Base-by-base conservation (phyloP, 2,329 filamentous ascomycete genomes). In the Podosphaera fusca region DNA sequence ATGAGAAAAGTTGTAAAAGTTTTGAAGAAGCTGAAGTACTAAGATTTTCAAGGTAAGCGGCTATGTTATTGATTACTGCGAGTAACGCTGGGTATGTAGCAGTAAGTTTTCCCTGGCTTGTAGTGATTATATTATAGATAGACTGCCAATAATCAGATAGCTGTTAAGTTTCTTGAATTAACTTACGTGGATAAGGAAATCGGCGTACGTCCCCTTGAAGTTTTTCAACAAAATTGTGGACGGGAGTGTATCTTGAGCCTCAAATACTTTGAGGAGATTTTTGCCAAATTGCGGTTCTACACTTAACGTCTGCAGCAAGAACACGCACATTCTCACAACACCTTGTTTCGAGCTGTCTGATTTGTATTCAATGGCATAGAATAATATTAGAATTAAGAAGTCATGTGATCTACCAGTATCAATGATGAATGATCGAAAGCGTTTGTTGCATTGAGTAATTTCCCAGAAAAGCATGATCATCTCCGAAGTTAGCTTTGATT, bases 401-500 rank as follows among this genome's bases (percentile, higher is more conserved):
- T 98, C 92, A 65, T 95, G 87, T 0, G 86, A 87, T 56, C 90
- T 77, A 66, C 92, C 87, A 0, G 92, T 96, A 64, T 98, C 92
- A 61, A 96, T 90, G 65, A 98, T 92, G 69, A 95, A 98, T 1
- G 88, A 87, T 36, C 92, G 79, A 71, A 98, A 98, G 59, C 90
- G 79, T 71, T 95, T 96, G 71, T 98, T 98, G 75, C 90, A 95
- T 69, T 98, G 92, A 3, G 92, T 80, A 42, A 87, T 81, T 72
- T 98, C 92, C 92, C 92, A 98, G 67, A 96, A 95, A 1, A 98
- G 75, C 78, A 95, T 92, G 57, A 96, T 82, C 73, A 94, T 94
- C 70, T 98, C 92, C 1, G 92, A 89, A 0, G 89, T 87, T 76
- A 90, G 94, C 66, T 86, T 87, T 56, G 87, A 74, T 0, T 84